These are phyloP conservation scores for Phytopythium boreale DNA, from an alignment of 352 stramenopile species.

Conservation along the genomic window DNA sequence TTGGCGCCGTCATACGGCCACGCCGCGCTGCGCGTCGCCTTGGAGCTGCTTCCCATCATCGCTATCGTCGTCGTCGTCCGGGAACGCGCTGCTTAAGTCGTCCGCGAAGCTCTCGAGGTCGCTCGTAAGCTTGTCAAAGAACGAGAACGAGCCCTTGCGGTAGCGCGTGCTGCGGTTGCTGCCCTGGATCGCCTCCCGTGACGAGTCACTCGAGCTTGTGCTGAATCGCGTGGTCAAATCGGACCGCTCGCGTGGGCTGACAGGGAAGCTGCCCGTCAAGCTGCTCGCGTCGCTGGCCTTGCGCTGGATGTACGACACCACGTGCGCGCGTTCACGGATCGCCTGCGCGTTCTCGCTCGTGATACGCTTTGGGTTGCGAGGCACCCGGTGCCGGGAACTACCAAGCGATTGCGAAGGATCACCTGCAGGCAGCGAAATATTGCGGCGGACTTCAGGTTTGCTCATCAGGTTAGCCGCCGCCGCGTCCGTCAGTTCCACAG, in stretches of 20 bases:
- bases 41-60: constrained; percentile 14
- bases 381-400: neutral
- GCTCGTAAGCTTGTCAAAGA: constrained; percentile 83
- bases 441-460: constrained; percentile 33
- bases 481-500: constrained; percentile 27
- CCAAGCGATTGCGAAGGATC: constrained; percentile 9
- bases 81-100: constrained; percentile 42
- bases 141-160: constrained; percentile 84
- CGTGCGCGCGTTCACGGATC: constrained; percentile 81
- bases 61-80: constrained; percentile 36
- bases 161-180: constrained; percentile 48
- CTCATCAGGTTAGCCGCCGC: constrained; percentile 8
- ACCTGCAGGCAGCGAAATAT: constrained; percentile 29
- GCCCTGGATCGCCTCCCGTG: constrained; percentile 38
- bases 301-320: constrained; percentile 83
- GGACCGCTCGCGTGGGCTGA: constrained; percentile 40
- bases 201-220: constrained; percentile 70
- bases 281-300: constrained; percentile 84
- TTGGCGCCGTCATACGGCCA: neutral
- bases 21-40: neutral
- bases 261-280: constrained; percentile 53
- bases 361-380: constrained; percentile 18
- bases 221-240: constrained; percentile 42
- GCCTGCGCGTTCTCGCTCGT: constrained; percentile 51
- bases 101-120: constrained; percentile 61